Evolutionary conservation across 768 basidiomycete species (phyloP).

Genomic region (Stropharia rugosoannulata): DNA sequence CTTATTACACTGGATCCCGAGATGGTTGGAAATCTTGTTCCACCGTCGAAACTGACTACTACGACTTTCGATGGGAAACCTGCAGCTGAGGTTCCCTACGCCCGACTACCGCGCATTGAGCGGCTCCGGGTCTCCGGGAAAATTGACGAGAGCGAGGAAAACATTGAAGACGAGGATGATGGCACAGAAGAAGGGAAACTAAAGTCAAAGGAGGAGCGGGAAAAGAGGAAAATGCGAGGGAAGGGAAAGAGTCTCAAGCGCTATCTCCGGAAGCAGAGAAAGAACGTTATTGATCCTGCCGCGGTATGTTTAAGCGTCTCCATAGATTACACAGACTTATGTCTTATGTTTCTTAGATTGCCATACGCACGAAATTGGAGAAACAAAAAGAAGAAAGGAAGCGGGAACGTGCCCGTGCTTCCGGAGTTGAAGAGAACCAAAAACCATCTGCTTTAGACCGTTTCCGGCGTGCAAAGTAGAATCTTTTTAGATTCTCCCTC

Average conservation of each 20-base stretch:
- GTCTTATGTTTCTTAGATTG: conserved; percentile 38
- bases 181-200: conserved; percentile 36
- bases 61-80: conserved; percentile 33
- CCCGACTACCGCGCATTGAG: conserved; percentile 77
- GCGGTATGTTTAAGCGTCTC: conserved; percentile 12
- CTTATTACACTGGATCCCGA: conserved; percentile 85
- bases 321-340: background rate
- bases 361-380: conserved; percentile 56
- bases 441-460: conserved; percentile 18
- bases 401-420: conserved; percentile 18
- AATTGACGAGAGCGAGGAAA: conserved; percentile 64
- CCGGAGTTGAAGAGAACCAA: conserved; percentile 21
- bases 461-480: conserved; percentile 24
- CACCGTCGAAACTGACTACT: conserved; percentile 52
- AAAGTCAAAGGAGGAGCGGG: conserved; percentile 38
- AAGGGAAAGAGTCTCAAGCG: conserved; percentile 86
- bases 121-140: conserved; percentile 72
- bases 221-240: conserved; percentile 84
- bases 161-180: conserved; percentile 38
- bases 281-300: conserved; percentile 90
- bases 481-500: background rate
- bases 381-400: conserved; percentile 27
- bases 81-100: conserved; percentile 54
- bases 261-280: conserved; percentile 86
- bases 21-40: conserved; percentile 68